Base-by-base conservation (phyloP, 192 early-diverging fungal genomes). In the Lobosporangium transversale region DNA sequence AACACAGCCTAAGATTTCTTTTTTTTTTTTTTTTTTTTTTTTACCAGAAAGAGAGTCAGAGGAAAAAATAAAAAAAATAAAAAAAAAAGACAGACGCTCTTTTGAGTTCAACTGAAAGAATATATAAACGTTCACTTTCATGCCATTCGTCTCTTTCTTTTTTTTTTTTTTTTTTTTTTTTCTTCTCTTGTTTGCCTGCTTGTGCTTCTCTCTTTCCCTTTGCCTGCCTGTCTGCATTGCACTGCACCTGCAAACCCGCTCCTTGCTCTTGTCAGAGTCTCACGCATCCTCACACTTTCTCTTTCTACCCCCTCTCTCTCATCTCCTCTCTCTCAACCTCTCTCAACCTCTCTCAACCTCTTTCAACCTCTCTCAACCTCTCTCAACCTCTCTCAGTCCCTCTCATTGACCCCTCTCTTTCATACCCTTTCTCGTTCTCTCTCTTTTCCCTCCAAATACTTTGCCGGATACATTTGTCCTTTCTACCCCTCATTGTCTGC, bases 81-180 rank as follows among this genome's bases (percentile, higher is more conserved):
- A n/a, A n/a, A n/a, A n/a, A n/a, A n/a, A n/a, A n/a, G n/a, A n/a
- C n/a, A n/a, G n/a, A n/a, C n/a, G n/a, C n/a, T n/a, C n/a, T n/a
- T n/a, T n/a, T n/a, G n/a, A n/a, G n/a, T n/a, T n/a, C n/a, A n/a
- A n/a, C n/a, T n/a, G n/a, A n/a, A n/a, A n/a, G n/a, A n/a, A n/a
- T n/a, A n/a, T n/a, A n/a, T n/a, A n/a, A n/a, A n/a, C n/a, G n/a
- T n/a, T n/a, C n/a, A n/a, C n/a, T 27, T 43, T 30, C 57, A 40
- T 21, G n/a, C 11, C 12, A 9, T 26, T 50, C 24, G 33, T 31
- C 48, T 5, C 26, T 48, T 62, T 52, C 4, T 45, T 30, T 58
- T 58, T 21, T 12, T 12, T 30, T 43, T 43, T 48, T 36, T 62
- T 62, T 51, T 32, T 50, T 32, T 58, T 58, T 12, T 20, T 44